These are phyloP conservation scores for Colletotrichum limetticola DNA, from an alignment of 2,329 filamentous ascomycete species.

Conservation along the genomic window DNA sequence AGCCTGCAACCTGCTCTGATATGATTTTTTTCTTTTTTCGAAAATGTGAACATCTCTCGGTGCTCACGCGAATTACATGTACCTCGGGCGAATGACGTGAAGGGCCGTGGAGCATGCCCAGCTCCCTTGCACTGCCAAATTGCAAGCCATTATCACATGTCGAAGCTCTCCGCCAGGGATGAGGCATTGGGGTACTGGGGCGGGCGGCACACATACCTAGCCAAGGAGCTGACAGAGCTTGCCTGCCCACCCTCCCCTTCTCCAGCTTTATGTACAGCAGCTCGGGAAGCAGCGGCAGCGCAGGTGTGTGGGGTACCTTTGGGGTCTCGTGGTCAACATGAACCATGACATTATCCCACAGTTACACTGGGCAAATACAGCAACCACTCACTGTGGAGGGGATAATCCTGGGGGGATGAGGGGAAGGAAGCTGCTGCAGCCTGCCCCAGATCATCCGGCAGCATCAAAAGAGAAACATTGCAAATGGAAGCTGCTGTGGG, in stretches of 20 bases:
- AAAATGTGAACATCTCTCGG: neutral
- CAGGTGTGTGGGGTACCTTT: constrained; percentile 7
- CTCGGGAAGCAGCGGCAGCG: constrained; percentile 11
- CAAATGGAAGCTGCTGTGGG: neutral
- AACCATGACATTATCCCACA: constrained; percentile 1
- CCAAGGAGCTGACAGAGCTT: constrained; percentile 29
- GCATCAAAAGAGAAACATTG: neutral
- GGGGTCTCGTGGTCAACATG: constrained; percentile 28
- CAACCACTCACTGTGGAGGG: neutral
- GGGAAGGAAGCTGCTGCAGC: constrained; percentile 1
- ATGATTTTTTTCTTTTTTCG: neutral
- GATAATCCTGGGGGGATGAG: neutral
- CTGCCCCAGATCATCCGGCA: constrained; percentile 3
- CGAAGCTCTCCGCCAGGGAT: constrained; percentile 20
- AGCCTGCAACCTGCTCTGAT: neutral
- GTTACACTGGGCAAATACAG: constrained; percentile 4
- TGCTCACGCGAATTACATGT: neutral
- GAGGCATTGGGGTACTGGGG: constrained; percentile 1
- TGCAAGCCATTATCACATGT: constrained; percentile 31
- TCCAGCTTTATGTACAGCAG: constrained; percentile 8
- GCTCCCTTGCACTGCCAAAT: neutral
- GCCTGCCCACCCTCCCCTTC: neutral
- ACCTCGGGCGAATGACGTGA: neutral
- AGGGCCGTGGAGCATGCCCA: neutral
- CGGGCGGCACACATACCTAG: constrained; percentile 29